phyloP scores from a whole-genome alignment of 306 rosid genomes.

The Quercus dentata region DNA sequence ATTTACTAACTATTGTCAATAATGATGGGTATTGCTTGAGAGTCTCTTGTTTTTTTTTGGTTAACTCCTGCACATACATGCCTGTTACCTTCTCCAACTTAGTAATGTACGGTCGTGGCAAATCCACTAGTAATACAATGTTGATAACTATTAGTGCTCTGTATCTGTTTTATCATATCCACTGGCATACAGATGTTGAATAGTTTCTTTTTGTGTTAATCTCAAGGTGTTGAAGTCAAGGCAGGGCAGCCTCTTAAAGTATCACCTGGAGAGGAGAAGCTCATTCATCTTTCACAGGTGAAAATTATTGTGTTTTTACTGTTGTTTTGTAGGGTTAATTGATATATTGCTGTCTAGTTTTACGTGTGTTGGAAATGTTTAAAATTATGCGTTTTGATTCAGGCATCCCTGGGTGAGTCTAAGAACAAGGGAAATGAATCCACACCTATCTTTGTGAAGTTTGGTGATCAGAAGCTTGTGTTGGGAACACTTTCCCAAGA shows the following conservation, averaged over 20 bases:
- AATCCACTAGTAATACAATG: neutral
- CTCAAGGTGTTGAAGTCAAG: constrained; percentile 83
- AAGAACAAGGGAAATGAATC: constrained; percentile 55
- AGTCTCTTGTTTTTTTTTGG: neutral
- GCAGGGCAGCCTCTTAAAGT: constrained; percentile 62
- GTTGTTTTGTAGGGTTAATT: neutral
- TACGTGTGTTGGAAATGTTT: neutral
- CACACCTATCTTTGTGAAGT: constrained; percentile 40
- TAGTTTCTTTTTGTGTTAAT: neutral
- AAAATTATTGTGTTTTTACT: neutral
- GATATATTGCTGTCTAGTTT: neutral
- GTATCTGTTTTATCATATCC: neutral
- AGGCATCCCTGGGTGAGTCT: constrained; percentile 82
- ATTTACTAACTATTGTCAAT: too few relatives aligned
- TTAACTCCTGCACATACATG: neutral
- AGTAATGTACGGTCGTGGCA: neutral
- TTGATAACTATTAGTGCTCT: neutral
- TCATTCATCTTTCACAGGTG: constrained; percentile 89
- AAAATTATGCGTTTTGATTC: neutral
- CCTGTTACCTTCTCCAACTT: neutral
- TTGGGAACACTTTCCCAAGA: constrained; percentile 63
- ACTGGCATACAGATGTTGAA: neutral
- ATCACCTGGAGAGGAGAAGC: constrained; percentile 25
- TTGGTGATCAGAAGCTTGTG: constrained; percentile 63
- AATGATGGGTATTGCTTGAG: too few relatives aligned